Conservation (phyloP, 176 grass and related monocot genomes). For the Oryza brachyantha region DNA sequence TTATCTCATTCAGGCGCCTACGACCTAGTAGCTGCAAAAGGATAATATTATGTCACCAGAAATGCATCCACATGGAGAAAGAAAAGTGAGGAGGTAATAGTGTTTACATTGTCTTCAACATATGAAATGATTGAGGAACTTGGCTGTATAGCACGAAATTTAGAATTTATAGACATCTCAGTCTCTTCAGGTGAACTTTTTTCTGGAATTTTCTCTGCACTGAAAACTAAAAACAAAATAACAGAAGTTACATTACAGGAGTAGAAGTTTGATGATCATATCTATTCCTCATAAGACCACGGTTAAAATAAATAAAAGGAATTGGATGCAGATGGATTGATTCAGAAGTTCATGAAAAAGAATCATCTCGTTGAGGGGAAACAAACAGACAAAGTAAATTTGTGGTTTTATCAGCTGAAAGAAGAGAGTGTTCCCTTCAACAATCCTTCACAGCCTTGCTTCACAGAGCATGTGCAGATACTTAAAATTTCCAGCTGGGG, state of each 20-base stretch:
- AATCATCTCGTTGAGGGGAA: background rate
- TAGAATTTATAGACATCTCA: slow-evolving; percentile 90
- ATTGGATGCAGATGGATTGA: background rate
- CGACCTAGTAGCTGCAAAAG: slow-evolving; percentile 76
- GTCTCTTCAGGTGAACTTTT: slow-evolving; percentile 43
- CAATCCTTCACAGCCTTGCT: background rate
- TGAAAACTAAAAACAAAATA: slow-evolving; percentile 30
- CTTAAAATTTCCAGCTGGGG: background rate
- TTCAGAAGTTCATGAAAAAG: background rate
- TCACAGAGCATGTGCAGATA: background rate
- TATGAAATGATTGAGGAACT: slow-evolving; percentile 72
- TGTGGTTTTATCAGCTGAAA: background rate
- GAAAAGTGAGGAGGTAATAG: background rate
- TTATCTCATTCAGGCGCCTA: slow-evolving; percentile 80
- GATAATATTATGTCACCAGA: slow-evolving; percentile 1
- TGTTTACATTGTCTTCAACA: slow-evolving; percentile 89
- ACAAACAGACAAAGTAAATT: background rate
- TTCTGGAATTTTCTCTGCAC: slow-evolving; percentile 40
- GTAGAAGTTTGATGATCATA: background rate
- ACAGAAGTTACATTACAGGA: slow-evolving; percentile 3
- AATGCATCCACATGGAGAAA: background rate
- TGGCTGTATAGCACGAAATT: slow-evolving; percentile 84
- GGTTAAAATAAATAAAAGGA: background rate
- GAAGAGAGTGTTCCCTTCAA: background rate
- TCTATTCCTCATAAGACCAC: background rate